Evolutionary conservation across 257 asterid species (phyloP), one percentile per base, ranked within the genome.

Genomic region (Lantana camara): DNA sequence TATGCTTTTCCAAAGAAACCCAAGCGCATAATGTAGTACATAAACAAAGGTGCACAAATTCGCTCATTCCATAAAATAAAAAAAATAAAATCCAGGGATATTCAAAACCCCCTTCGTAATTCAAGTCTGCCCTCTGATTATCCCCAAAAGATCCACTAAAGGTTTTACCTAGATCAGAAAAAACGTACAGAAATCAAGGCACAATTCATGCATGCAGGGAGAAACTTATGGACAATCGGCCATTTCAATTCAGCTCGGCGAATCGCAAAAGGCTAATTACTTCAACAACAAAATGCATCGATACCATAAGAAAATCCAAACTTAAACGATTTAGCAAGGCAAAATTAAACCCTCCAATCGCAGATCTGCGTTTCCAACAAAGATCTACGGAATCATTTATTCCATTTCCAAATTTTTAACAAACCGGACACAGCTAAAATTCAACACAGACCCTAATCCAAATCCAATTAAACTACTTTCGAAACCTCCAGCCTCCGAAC

Each of bases 321-420:
- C 29, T 2, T 8, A 19, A 15, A 30, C 6, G 19, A 44, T 48
- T 51, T 7, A 37, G 32, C 44, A 22, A 5, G 15, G 9, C 32
- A 30, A 3, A 45, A 34, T 21, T 12, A 9, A 5, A 3, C 16
- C 46, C 13, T 12, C 21, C 21, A n/a, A 44, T 5, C 10, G 21
- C 13, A 40, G 74, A 73, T 73, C 78, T 55, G 55, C 7, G 24
- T 3, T 44, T 58, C 11, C 57, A 5, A 37, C 1, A 4, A 21
- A 42, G 48, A 51, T 35, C 63, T 3, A 42, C 49, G 22, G 17
- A 9, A 6, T 13, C 30, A 47, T 34, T 58, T 23, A 44, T 16
- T 38, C 12, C 12, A 16, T 12, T 13, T 1, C 21, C 45, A n/a
- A 73, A 52, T 22, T 35, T 35, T 8, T 21, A 58, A 15, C 30